These are phyloP conservation scores for Collybia nuda DNA, from an alignment of 768 basidiomycete genomes.

Conservation along the genomic window DNA sequence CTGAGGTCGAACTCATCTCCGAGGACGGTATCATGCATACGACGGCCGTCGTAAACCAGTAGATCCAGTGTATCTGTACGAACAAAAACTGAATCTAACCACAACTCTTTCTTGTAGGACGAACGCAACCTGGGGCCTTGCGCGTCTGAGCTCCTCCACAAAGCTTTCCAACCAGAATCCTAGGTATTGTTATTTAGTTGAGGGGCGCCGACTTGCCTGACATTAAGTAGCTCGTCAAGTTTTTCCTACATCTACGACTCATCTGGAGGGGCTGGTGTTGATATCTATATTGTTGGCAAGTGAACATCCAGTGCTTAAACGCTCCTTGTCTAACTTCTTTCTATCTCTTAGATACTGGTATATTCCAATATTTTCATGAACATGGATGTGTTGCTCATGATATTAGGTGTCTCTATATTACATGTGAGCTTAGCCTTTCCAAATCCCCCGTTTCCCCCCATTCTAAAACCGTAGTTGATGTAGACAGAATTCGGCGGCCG, in stretches of 20 bases:
- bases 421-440: not conserved
- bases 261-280: conserved; percentile 14
- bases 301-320: not conserved
- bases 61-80: not conserved
- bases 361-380: not conserved
- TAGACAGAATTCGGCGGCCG: conserved; percentile 41
- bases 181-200: not conserved
- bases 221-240: conserved; percentile 4
- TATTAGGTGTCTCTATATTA: conserved; percentile 2
- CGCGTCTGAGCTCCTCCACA: conserved; percentile 21
- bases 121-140: conserved; percentile 32
- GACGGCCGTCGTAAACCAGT: conserved; percentile 17
- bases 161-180: conserved; percentile 14
- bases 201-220: not conserved
- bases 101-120: conserved; percentile 12
- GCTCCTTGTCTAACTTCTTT: not conserved
- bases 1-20: conserved; percentile 18
- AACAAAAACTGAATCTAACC: not conserved
- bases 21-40: conserved; percentile 24
- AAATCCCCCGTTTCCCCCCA: not conserved
- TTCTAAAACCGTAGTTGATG: not conserved
- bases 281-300: conserved; percentile 41
- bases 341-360: conserved; percentile 21
- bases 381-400: not conserved
- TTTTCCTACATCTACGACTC: conserved; percentile 11